Conservation (phyloP, 106 monocot species). For the Acorus gramineus region DNA sequence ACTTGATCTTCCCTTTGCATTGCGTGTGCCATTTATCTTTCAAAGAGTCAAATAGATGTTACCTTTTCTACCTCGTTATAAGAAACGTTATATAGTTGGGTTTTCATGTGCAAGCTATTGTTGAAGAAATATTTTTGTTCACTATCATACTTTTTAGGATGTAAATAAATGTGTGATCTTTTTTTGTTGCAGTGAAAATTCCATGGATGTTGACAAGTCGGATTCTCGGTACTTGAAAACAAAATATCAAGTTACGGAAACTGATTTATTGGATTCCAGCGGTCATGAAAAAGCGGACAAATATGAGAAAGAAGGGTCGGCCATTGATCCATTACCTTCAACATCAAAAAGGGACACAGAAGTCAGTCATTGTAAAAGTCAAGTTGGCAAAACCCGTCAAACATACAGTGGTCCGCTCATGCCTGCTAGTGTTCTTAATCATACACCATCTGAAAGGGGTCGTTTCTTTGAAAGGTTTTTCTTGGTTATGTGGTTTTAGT, state of each 20-base stretch:
- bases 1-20: too few species aligned
- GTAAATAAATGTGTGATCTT: background rate
- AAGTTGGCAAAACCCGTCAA: constrained; percentile 37
- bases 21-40: too few species aligned
- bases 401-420: constrained; percentile 45
- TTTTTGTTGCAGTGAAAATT: constrained; percentile 22
- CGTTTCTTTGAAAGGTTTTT: constrained; percentile 41
- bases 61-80: too few species aligned
- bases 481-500: background rate
- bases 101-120: too few species aligned
- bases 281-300: constrained; percentile 27
- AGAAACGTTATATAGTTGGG: too few species aligned
- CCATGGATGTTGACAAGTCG: constrained; percentile 3
- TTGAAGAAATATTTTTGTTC: too few species aligned
- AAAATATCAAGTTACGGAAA: constrained; percentile 28
- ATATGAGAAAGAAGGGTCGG: constrained; percentile 19
- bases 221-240: constrained; percentile 10
- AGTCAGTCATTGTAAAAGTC: constrained; percentile 19
- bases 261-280: constrained; percentile 12
- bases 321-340: constrained; percentile 32
- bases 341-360: constrained; percentile 38
- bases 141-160: too few species aligned
- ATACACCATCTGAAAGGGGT: constrained; percentile 34
- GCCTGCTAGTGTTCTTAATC: constrained; percentile 19
- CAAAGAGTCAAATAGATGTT: too few species aligned